These are phyloP conservation scores for Nepenthes gracilis DNA, from an alignment of 148 eudicot genomes.

Conservation along the genomic window DNA sequence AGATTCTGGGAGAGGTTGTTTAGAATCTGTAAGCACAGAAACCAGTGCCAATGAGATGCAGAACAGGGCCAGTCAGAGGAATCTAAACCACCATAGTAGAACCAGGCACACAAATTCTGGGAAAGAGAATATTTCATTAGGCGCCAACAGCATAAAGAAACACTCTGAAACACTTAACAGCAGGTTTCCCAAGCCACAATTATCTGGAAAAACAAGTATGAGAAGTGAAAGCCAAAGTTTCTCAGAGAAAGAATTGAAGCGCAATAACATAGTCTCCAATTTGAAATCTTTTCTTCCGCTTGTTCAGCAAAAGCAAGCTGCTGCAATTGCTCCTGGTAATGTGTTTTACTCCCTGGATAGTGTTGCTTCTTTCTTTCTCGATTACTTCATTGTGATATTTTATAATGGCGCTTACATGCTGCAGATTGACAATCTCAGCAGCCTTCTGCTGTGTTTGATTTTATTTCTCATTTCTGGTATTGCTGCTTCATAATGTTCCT, in stretches of 20 bases:
- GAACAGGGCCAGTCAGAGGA: slow-evolving; percentile 24
- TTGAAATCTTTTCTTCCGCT: slow-evolving; percentile 76
- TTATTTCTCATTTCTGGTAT: no score
- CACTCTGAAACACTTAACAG: slow-evolving; percentile 29
- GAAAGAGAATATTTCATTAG: slow-evolving; percentile 39
- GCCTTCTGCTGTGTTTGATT: no score
- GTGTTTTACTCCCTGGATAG: neutral
- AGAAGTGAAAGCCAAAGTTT: slow-evolving; percentile 43
- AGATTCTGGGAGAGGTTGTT: slow-evolving; percentile 24
- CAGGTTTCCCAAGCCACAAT: slow-evolving; percentile 37
- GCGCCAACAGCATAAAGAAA: slow-evolving; percentile 31
- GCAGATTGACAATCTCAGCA: no score
- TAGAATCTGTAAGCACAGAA: slow-evolving; percentile 32
- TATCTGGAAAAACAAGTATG: slow-evolving; percentile 39
- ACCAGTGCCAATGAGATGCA: slow-evolving; percentile 20
- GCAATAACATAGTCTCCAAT: slow-evolving; percentile 68
- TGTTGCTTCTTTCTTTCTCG: neutral
- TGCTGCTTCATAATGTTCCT: no score
- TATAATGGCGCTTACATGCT: no score
- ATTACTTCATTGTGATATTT: no score
- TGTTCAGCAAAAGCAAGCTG: slow-evolving; percentile 72
- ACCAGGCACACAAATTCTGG: slow-evolving; percentile 25
- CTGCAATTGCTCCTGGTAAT: slow-evolving; percentile 59
- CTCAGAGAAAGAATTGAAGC: slow-evolving; percentile 44
- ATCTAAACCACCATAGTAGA: slow-evolving; percentile 15